phyloP scores from a whole-genome alignment of 192 early-diverging fungal genomes.

The Coemansia sp. region DNA sequence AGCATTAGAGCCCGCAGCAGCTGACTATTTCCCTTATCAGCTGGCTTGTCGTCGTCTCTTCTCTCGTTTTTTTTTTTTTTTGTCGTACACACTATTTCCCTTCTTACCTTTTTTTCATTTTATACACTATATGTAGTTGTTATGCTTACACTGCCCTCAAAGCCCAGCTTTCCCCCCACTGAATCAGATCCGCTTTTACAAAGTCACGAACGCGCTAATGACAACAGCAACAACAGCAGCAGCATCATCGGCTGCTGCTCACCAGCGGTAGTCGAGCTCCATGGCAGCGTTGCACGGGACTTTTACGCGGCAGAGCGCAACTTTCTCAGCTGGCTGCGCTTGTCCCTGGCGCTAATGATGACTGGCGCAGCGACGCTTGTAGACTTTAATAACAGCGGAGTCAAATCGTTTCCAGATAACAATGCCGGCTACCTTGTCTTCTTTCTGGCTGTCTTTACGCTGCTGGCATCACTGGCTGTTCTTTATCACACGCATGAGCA shows the following conservation, averaged over 20 bases:
- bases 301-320: conserved; percentile 53
- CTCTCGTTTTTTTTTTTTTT: neutral
- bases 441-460: conserved; percentile 17
- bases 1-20: no score
- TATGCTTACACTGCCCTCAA: neutral
- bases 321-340: conserved; percentile 46
- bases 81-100: neutral
- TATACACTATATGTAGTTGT: neutral
- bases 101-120: neutral
- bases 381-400: neutral
- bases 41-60: no score
- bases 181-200: conserved; percentile 9
- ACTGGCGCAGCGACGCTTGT: conserved; percentile 31
- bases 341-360: conserved; percentile 33
- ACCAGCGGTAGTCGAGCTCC: conserved; percentile 20
- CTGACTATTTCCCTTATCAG: neutral
- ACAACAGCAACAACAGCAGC: no score
- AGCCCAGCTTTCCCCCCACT: neutral
- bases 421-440: conserved; percentile 1
- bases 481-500: conserved; percentile 34
- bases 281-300: conserved; percentile 43
- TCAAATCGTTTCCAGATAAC: neutral
- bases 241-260: no score
- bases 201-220: neutral
- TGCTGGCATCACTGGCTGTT: conserved; percentile 12